phyloP scores from a whole-genome alignment of 2,329 filamentous ascomycete genomes.

The Chrysoporthe austroafricana region DNA sequence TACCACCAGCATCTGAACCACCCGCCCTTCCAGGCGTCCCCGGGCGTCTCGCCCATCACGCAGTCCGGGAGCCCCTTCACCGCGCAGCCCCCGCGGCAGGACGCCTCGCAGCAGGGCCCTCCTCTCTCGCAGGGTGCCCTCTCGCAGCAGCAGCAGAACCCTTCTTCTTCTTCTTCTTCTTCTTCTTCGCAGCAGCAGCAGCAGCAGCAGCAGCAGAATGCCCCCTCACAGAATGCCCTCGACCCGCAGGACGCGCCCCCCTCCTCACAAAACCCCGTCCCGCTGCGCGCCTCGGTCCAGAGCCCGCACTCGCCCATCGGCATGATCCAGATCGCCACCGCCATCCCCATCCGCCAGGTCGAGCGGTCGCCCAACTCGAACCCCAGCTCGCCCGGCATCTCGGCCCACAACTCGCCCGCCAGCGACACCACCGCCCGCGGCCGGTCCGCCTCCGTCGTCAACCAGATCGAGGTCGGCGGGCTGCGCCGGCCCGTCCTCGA shows the following conservation, averaged over 20 bases:
- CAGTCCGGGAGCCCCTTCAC: constrained; percentile 26
- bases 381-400: constrained; percentile 8
- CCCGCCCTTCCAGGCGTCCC: constrained; percentile 13
- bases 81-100: constrained; percentile 19
- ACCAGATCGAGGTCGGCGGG: constrained; percentile 27
- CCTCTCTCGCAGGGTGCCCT: too few species aligned
- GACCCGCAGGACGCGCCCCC: not conserved
- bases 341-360: constrained; percentile 28
- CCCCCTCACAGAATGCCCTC: not conserved
- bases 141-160: not conserved
- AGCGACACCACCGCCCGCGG: constrained; percentile 20
- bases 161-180: not conserved
- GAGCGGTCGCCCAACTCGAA: constrained; percentile 24
- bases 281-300: constrained; percentile 6
- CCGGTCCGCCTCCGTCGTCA: constrained; percentile 26
- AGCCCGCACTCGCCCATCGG: constrained; percentile 20
- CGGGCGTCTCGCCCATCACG: constrained; percentile 28
- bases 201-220: not conserved
- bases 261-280: constrained; percentile 1
- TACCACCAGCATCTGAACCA: constrained; percentile 1
- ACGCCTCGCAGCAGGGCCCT: constrained; percentile 28
- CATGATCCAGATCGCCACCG: constrained; percentile 27
- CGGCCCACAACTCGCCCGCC: constrained; percentile 21
- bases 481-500: constrained; percentile 21
- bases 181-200: not conserved